These are phyloP conservation scores for Secale cereale DNA, from an alignment of 176 grass and related monocot genomes.

Conservation along the genomic window DNA sequence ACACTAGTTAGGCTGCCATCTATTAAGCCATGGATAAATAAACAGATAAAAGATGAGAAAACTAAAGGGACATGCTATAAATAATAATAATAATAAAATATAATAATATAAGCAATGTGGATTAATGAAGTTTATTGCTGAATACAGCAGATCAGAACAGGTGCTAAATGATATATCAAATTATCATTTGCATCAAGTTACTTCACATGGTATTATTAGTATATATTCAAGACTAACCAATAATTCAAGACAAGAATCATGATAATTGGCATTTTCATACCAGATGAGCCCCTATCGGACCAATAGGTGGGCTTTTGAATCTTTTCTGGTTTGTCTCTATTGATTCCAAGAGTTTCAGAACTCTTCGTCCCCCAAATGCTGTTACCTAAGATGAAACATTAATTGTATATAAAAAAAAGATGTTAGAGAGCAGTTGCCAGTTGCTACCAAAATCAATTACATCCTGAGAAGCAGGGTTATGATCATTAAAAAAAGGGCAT, in stretches of 20 bases:
- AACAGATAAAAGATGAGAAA: neutral
- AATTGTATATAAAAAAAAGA: neutral
- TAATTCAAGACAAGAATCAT: conserved; percentile 9
- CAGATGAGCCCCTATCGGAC: conserved; percentile 83
- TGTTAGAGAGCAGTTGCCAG: neutral
- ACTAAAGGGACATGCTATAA: neutral
- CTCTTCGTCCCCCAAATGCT: conserved; percentile 76
- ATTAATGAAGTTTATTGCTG: neutral
- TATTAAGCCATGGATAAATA: neutral
- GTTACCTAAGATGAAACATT: conserved; percentile 41
- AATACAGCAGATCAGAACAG: neutral
- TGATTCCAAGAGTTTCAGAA: conserved; percentile 52
- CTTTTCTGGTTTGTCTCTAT: conserved; percentile 48
- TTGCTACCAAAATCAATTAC: neutral
- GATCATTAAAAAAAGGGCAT: conserved; percentile 11
- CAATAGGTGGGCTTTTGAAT: conserved; percentile 70
- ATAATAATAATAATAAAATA: neutral
- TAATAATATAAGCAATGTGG: neutral
- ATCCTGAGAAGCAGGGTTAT: neutral
- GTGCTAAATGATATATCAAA: neutral
- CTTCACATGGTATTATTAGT: neutral
- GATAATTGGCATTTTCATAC: conserved; percentile 46
- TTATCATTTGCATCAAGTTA: neutral
- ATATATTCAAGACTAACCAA: neutral
- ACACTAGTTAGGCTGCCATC: neutral